Evolutionary conservation across 345 rosid genomes (phyloP).

Genomic region (Populus pruinosa): DNA sequence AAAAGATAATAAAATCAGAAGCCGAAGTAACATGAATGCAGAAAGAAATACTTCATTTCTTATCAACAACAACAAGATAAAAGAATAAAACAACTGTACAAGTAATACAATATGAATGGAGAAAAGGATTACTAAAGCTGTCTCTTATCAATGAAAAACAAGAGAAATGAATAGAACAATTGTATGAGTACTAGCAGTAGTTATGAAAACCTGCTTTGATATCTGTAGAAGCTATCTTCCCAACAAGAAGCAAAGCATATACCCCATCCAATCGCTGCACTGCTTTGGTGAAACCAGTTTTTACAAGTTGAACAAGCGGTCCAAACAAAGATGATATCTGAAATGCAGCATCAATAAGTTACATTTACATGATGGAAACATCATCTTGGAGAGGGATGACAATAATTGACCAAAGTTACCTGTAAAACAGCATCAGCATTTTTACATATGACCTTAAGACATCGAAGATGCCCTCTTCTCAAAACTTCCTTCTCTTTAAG

Average conservation of each 20-base stretch:
- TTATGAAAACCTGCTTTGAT: constrained; percentile 73
- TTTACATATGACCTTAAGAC: constrained; percentile 57
- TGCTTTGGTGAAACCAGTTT: constrained; percentile 84
- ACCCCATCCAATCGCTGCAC: constrained; percentile 93
- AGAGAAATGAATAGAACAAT: background rate
- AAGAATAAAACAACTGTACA: background rate
- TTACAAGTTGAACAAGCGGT: constrained; percentile 83
- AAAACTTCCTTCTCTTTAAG: constrained; percentile 89
- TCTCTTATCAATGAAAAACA: background rate
- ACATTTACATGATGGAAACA: constrained; percentile 11
- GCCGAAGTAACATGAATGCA: background rate
- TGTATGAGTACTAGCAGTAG: background rate
- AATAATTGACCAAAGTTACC: constrained; percentile 34
- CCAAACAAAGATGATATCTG: constrained; percentile 81
- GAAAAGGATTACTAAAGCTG: background rate
- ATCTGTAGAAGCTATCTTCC: constrained; percentile 79
- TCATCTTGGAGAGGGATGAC: background rate
- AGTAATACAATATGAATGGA: background rate
- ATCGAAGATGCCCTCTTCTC: constrained; percentile 90
- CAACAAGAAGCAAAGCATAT: constrained; percentile 75
- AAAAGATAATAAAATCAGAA: constrained; percentile 8
- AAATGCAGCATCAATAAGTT: constrained; percentile 17
- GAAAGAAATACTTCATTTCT: background rate
- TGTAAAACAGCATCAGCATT: constrained; percentile 61
- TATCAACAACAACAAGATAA: no score